Evolutionary conservation across 2,329 filamentous ascomycete genomes (phyloP).

Genomic region (Aspergillus ibericus): DNA sequence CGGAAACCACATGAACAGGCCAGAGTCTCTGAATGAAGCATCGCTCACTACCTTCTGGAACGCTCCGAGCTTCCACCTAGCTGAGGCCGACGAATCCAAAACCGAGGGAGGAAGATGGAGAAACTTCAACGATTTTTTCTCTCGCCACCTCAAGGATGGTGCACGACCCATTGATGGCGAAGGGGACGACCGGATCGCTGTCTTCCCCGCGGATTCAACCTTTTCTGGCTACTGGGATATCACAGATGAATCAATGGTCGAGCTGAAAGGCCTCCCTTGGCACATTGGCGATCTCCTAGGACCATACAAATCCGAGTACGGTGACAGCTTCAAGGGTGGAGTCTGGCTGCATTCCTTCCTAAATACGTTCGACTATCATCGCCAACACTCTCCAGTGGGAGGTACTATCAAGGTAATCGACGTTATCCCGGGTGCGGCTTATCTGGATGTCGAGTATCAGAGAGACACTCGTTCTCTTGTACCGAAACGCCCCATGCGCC

Average conservation of each 20-base stretch:
- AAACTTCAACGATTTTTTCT: constrained; percentile 1
- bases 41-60: neutral
- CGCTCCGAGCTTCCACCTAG: constrained; percentile 30
- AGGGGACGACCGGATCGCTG: constrained; percentile 31
- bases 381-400: constrained; percentile 43
- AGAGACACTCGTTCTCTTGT: neutral
- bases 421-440: constrained; percentile 40
- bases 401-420: constrained; percentile 41
- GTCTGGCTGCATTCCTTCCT: constrained; percentile 46
- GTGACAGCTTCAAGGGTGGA: constrained; percentile 40
- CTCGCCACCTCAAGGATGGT: neutral
- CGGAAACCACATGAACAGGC: constrained; percentile 37
- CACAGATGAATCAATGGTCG: constrained; percentile 19
- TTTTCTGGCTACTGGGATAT: constrained; percentile 31
- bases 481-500: neutral
- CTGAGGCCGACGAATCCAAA: constrained; percentile 24
- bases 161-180: neutral
- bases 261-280: neutral
- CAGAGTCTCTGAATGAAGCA: constrained; percentile 31
- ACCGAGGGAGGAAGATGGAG: constrained; percentile 9
- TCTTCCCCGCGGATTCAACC: constrained; percentile 41
- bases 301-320: constrained; percentile 25
- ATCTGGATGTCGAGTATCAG: constrained; percentile 35
- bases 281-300: neutral
- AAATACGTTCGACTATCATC: constrained; percentile 44